These are phyloP conservation scores for Trypanosoma scelopori DNA, from an alignment of 208 protist genomes.

Conservation along the genomic window DNA sequence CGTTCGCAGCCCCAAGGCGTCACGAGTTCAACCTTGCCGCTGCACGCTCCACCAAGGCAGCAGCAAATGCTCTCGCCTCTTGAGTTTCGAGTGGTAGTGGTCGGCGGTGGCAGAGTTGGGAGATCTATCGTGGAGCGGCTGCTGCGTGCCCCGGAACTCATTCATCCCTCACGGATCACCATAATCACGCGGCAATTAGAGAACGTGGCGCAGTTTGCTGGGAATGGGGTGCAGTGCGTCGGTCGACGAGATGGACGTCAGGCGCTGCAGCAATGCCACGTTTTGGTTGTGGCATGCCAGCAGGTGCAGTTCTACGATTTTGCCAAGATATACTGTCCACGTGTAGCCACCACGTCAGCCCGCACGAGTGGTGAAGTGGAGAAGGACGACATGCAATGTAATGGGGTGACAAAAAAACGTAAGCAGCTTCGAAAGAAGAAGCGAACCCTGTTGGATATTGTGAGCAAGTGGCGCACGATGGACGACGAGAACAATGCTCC, in stretches of 20 bases:
- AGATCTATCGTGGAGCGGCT: conserved; percentile 35
- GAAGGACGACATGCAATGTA: not conserved
- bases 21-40: not conserved
- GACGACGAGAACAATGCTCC: conserved; percentile 9
- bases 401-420: not conserved
- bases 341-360: not conserved
- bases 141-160: conserved; percentile 28
- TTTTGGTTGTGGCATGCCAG: conserved; percentile 67
- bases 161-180: conserved; percentile 75
- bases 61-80: conserved; percentile 34
- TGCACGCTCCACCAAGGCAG: not conserved
- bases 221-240: conserved; percentile 56
- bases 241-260: conserved; percentile 39
- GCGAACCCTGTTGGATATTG: conserved; percentile 26
- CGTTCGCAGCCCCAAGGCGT: too few relatives aligned
- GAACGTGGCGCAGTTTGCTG: conserved; percentile 39
- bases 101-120: conserved; percentile 64
- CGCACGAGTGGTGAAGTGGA: not conserved
- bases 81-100: conserved; percentile 57
- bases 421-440: not conserved
- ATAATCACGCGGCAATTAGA: conserved; percentile 73
- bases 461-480: conserved; percentile 29
- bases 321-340: conserved; percentile 37
- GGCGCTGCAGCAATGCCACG: conserved; percentile 44
- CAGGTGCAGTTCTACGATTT: conserved; percentile 61